Base-by-base conservation (phyloP, 148 eudicot genomes). In the Rhododendron ovatum region DNA sequence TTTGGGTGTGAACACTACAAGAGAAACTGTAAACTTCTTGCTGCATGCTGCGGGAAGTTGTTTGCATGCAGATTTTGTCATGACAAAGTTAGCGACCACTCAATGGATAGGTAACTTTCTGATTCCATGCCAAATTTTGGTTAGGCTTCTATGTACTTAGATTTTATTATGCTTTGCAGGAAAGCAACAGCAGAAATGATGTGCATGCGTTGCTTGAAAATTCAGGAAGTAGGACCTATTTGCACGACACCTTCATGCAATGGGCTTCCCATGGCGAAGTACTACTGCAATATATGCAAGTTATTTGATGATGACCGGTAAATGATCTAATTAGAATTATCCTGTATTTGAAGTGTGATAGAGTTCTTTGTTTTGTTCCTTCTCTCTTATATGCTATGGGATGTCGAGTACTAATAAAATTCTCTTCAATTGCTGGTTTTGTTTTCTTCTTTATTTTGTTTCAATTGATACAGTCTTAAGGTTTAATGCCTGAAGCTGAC, bases 241-340 rank as follows among this genome's bases (percentile, higher is more conserved):
- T 96, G 99, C 90, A 91, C 88, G 3, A 95, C 98, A 7, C 94
- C 96, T 69, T 94, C 97, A 50, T 96, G 99, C 90, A 90, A 91
- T 88, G 96, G 91, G 78, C 91, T 95, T 57, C 73, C 89, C 35
- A 96, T 96, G 99, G 95, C 99, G 35, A 94, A 94, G 79, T 94
- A 96, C 90, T 94, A 94, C 83, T 96, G 99, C 89, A 91, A 86
- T 82, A 95, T 94, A 77, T 96, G 99, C 93, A 96, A 95, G 87
- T 95, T 96, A 87, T 96, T 96, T 91, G 99, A 96, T 87, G 99
- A 96, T 86, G 99, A 96, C 86, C 90, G 99, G 99, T 95, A 76
- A 28, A 50, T 43, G 37, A 41, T 22, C 5, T 48, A 28, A 69
- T 81, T 81, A 9, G 30, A 50, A 15, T 57, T 81, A 28, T 81